phyloP scores from a whole-genome alignment of 257 asterid genomes.

The Euphrasia confusa region DNA sequence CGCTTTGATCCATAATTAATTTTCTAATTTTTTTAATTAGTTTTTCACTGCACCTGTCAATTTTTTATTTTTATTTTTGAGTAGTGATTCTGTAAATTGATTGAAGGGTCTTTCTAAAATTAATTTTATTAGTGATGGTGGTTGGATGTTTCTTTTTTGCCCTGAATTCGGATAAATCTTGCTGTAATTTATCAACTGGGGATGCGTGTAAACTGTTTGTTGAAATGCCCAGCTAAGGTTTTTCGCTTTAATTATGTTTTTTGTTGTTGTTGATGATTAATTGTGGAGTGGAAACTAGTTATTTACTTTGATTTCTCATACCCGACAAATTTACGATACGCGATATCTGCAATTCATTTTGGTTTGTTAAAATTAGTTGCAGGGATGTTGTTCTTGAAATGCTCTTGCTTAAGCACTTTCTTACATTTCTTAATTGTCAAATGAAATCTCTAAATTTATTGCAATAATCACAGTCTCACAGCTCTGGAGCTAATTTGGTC shows the following conservation, averaged over 20 bases:
- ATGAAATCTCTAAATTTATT: not conserved
- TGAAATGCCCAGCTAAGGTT: not conserved
- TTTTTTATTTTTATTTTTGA: no score
- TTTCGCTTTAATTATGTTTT: not conserved
- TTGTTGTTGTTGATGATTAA: not conserved
- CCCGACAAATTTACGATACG: not conserved
- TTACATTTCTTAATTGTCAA: not conserved
- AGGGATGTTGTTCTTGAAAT: constrained; percentile 8
- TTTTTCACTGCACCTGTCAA: no score
- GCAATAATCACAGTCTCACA: constrained; percentile 21
- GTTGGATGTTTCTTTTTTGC: not conserved
- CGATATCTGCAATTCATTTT: not conserved
- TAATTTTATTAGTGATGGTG: no score
- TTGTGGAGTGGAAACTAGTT: not conserved
- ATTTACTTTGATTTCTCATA: no score
- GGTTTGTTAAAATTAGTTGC: not conserved
- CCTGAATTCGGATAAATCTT: not conserved
- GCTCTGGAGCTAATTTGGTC: constrained; percentile 23
- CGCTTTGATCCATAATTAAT: no score
- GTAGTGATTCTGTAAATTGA: no score
- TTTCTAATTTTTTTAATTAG: no score
- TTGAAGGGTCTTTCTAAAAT: no score
- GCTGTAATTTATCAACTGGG: not conserved
- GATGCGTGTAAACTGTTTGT: not conserved
- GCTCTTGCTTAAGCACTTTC: constrained; percentile 5